Evolutionary conservation across 768 basidiomycete species (phyloP), one percentile per base, ranked within the genome.

Genomic region (Zangia roseola): DNA sequence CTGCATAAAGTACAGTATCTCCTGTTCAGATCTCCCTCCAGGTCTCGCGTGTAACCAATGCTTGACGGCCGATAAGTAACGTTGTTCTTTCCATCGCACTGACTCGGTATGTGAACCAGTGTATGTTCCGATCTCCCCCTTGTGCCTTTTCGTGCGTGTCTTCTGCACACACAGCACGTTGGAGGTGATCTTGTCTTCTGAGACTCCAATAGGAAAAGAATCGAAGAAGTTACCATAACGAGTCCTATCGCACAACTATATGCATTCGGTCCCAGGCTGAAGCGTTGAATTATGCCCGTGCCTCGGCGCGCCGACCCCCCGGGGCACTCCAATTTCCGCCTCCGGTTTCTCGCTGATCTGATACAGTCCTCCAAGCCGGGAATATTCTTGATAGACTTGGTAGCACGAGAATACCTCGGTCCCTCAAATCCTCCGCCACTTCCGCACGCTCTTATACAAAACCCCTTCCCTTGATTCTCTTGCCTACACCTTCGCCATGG

Each of bases 371-470:
- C 6, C 16, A 4, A 6, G 31, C 31, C 31, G 31, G 14, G 16
- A 14, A 16, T 14, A 31, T 31, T 31, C 8, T 30, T 31, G 31
- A 31, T 16, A 31, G 31, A 20, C 21, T 36, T 20, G 36, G 35
- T 20, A 40, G 38, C 40, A 40, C 25, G 25, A 46, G 45, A 47
- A 43, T 21, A 37, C 41, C 35, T 37, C 47, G 14, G 45, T 26
- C 31, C 14, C 24, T 25, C 19, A 41, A 34, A 25, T 8, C 17
- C 38, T 8, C 46, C 40, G 13, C 25, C 45, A 19, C 43, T 42
- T 14, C 47, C 50, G 38, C 36, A 21, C 31, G 31, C 30, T 53
- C 30, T 62, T 56, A 56, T 57, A 60, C 43, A 40, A 31, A 31
- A 25, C 23, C 2, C 20, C 49, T 39, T 52, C 3, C 7, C 13